These are phyloP conservation scores for Euptelea pleiosperma DNA, from an alignment of 164 flowering plant species.

Conservation along the genomic window DNA sequence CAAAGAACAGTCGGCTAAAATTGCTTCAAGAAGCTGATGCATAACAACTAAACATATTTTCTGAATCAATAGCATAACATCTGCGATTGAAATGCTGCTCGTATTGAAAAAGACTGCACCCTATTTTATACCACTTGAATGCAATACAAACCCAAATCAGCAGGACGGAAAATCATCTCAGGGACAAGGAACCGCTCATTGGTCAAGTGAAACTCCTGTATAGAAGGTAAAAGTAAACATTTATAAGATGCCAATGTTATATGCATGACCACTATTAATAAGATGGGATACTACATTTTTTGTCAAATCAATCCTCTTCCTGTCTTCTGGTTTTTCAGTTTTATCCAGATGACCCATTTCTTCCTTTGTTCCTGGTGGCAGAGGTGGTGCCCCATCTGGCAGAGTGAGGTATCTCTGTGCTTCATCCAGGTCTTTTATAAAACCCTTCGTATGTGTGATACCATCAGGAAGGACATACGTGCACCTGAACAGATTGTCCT, in stretches of 20 bases:
- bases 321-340: constrained; percentile 36
- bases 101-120: neutral
- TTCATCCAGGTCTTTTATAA: constrained; percentile 60
- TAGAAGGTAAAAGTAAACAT: constrained; percentile 12
- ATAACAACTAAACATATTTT: too few relatives aligned
- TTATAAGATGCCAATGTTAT: neutral
- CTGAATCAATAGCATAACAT: neutral
- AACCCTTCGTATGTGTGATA: constrained; percentile 66
- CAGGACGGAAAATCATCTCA: constrained; percentile 88
- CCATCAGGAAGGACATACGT: constrained; percentile 93
- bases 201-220: constrained; percentile 79
- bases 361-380: constrained; percentile 11
- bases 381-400: constrained; percentile 24
- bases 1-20: too few relatives aligned
- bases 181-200: constrained; percentile 94
- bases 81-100: neutral
- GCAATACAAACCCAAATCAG: constrained; percentile 68
- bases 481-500: constrained; percentile 56
- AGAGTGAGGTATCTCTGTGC: constrained; percentile 48
- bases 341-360: constrained; percentile 26
- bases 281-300: constrained; percentile 46
- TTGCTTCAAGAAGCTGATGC: too few relatives aligned
- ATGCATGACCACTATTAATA: neutral
- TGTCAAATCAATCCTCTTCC: constrained; percentile 52
- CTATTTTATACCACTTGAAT: neutral